Evolutionary conservation across 192 early-diverging fungal genomes (phyloP).

Genomic region (Coemansia sp.): DNA sequence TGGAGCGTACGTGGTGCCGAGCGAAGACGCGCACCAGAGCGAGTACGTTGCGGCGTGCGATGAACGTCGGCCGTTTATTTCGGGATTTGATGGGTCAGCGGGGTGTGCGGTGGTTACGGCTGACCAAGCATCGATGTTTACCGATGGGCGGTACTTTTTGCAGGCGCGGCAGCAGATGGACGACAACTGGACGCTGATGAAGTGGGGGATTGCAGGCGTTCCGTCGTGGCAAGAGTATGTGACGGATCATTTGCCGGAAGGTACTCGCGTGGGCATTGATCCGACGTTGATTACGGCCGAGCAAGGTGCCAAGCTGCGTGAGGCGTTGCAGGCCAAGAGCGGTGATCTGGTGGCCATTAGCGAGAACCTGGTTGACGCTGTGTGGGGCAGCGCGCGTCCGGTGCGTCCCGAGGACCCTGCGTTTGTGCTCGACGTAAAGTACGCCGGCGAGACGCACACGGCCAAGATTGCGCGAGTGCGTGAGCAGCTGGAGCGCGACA

Average conservation of each 20-base stretch:
- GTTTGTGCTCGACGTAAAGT: slow-evolving; percentile 67
- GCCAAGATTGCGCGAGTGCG: slow-evolving; percentile 77
- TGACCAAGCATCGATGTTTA: slow-evolving; percentile 84
- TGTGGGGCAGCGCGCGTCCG: slow-evolving; percentile 78
- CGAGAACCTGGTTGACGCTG: slow-evolving; percentile 82
- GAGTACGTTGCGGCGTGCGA: slow-evolving; percentile 94
- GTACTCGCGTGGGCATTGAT: slow-evolving; percentile 89
- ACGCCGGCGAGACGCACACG: slow-evolving; percentile 59
- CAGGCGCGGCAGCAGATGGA: slow-evolving; percentile 93
- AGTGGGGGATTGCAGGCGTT: slow-evolving; percentile 81
- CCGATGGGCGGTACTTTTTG: slow-evolving; percentile 97
- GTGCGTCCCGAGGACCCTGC: slow-evolving; percentile 65
- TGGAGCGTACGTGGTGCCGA: slow-evolving; percentile 77
- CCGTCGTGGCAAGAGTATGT: slow-evolving; percentile 91
- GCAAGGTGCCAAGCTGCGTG: slow-evolving; percentile 60
- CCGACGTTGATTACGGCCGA: slow-evolving; percentile 77
- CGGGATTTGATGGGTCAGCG: slow-evolving; percentile 97
- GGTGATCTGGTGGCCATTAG: slow-evolving; percentile 63
- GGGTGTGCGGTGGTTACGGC: slow-evolving; percentile 85
- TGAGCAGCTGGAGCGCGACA: slow-evolving; percentile 62
- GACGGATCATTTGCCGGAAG: slow-evolving; percentile 63
- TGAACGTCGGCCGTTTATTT: slow-evolving; percentile 85
- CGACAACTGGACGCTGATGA: slow-evolving; percentile 92
- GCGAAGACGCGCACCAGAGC: slow-evolving; percentile 97
- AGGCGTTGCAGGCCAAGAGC: slow-evolving; percentile 56